Conservation (phyloP, 140 eudicot species). For the Bidens hawaiensis region DNA sequence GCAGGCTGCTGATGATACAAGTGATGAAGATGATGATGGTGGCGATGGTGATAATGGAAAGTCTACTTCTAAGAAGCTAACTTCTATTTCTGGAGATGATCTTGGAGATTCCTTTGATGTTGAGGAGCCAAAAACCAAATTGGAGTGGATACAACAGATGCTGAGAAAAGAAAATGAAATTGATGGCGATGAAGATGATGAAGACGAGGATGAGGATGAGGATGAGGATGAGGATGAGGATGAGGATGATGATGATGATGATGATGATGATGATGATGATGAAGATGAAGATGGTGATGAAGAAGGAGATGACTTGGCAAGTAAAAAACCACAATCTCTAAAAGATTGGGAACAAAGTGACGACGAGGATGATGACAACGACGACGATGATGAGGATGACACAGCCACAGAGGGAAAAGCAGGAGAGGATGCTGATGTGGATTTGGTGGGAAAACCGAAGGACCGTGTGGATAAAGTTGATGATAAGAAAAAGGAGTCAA, state of each 20-base stretch:
- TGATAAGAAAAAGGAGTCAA: conserved; percentile 28
- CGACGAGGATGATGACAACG: conserved; percentile 32
- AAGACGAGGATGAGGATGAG: conserved; percentile 29
- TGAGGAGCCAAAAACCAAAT: conserved; percentile 46
- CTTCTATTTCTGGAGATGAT: conserved; percentile 85
- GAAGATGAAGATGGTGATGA: conserved; percentile 35
- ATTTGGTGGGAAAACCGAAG: conserved; percentile 17
- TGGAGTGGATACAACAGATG: conserved; percentile 63
- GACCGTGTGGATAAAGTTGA: conserved; percentile 22
- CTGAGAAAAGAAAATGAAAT: conserved; percentile 40
- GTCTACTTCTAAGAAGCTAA: conserved; percentile 27
- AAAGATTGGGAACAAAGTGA: conserved; percentile 94
- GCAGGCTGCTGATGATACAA: conserved; percentile 72
- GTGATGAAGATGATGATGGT: conserved; percentile 54
- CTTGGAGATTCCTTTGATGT: conserved; percentile 84
- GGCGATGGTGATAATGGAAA: conserved; percentile 41
- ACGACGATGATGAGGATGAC: conserved; percentile 41
- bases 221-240: conserved; percentile 29
- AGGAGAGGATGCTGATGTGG: conserved; percentile 33
- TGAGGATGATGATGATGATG: conserved; percentile 29
- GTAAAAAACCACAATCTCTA: conserved; percentile 36
- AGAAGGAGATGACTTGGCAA: conserved; percentile 35
- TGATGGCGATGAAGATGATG: conserved; percentile 50
- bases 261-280: conserved; percentile 19
- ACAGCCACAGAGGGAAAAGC: conserved; percentile 34